These are phyloP conservation scores for Diphasiastrum complanatum DNA, from an alignment of 83 land plant species.

Conservation along the genomic window DNA sequence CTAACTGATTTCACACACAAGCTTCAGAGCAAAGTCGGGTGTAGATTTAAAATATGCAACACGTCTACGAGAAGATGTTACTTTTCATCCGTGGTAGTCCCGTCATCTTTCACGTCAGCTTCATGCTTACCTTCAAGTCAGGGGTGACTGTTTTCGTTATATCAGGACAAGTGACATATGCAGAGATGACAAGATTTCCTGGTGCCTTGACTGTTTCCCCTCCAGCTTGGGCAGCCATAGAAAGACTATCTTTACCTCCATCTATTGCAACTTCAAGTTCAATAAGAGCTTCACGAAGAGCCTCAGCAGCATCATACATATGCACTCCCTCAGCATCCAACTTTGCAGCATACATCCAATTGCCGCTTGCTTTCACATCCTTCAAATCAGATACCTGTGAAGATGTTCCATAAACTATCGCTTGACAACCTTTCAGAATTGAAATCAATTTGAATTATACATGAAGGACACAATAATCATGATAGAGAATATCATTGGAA, in stretches of 20 bases:
- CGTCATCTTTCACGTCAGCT: no score
- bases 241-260: slow-evolving; percentile 97
- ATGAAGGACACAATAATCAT: no score
- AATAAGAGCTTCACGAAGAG: slow-evolving; percentile 82
- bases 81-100: no score
- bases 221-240: slow-evolving; percentile 90
- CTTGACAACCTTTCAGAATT: no score
- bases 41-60: no score
- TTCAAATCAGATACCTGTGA: slow-evolving; percentile 52
- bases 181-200: slow-evolving; percentile 84
- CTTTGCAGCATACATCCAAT: slow-evolving; percentile 99
- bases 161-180: slow-evolving; percentile 90
- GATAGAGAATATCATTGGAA: no score
- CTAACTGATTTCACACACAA: background rate
- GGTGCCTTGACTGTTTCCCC: slow-evolving; percentile 95
- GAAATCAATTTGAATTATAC: no score
- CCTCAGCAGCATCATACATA: slow-evolving; percentile 94
- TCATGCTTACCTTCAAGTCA: slow-evolving; percentile 56
- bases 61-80: no score
- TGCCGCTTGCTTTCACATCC: slow-evolving; percentile 95
- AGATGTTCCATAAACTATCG: no score
- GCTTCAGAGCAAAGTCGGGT: no score
- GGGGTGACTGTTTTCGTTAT: slow-evolving; percentile 90
- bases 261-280: slow-evolving; percentile 89
- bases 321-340: slow-evolving; percentile 91